Evolutionary conservation across 192 early-diverging fungal species (phyloP).

Genomic region (Obelidium mucronatum): DNA sequence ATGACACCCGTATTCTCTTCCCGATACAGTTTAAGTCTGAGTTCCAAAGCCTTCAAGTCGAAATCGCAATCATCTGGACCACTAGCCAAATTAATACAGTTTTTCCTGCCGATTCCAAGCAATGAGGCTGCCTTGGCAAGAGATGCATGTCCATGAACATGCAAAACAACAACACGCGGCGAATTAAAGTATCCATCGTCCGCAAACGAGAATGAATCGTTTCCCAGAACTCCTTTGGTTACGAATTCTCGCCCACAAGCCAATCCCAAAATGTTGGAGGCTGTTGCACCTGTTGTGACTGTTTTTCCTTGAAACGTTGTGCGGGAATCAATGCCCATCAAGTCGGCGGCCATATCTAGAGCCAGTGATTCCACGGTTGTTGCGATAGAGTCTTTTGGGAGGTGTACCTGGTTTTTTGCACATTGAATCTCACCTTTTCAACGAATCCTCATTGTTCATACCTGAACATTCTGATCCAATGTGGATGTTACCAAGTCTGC

Average conservation of each 20-base stretch:
- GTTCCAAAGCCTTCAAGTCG: constrained; percentile 26
- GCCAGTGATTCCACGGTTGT: constrained; percentile 51
- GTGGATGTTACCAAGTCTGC: constrained; percentile 39
- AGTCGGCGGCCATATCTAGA: constrained; percentile 55
- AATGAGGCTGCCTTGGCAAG: constrained; percentile 61
- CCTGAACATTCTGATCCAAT: constrained; percentile 44
- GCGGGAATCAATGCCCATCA: constrained; percentile 51
- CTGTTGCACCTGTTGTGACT: constrained; percentile 64
- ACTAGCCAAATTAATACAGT: constrained; percentile 49
- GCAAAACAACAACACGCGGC: constrained; percentile 24
- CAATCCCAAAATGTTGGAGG: constrained; percentile 61
- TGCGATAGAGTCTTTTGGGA: constrained; percentile 45
- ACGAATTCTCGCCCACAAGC: constrained; percentile 51
- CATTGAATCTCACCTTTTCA: neutral
- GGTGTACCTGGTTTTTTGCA: constrained; percentile 36
- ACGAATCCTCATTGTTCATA: neutral
- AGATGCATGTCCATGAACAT: constrained; percentile 51
- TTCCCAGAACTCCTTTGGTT: constrained; percentile 13
- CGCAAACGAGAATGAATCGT: constrained; percentile 45
- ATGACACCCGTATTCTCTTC: constrained; percentile 40
- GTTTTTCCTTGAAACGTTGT: constrained; percentile 50
- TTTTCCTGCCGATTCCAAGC: constrained; percentile 56
- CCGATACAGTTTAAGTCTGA: constrained; percentile 7
- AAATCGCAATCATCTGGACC: constrained; percentile 1
- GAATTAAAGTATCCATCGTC: constrained; percentile 46